Base-by-base conservation (phyloP, 805 yeast genomes). In the Helenozyma rhizophorensis region DNA sequence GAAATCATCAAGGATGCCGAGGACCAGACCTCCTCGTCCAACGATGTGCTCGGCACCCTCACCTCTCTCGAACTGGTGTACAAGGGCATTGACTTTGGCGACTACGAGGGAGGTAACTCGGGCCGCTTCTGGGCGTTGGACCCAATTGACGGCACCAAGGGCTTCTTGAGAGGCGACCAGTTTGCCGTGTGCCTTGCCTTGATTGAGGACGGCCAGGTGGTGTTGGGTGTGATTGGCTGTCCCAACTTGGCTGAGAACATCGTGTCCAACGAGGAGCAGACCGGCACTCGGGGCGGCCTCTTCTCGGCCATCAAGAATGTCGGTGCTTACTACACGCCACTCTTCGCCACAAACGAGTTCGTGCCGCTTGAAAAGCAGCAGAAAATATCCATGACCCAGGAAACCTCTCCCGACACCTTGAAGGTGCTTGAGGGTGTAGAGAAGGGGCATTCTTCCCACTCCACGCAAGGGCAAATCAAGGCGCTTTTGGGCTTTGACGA, bases 91-190 rank as follows among this genome's bases (percentile, higher is more conserved):
- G 96, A 88, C 53, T 61, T 70, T 39, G 98, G 98, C 29, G 71
- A 75, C 50, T 84, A 83, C 24, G 56, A 70, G 40, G 97, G 97
- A 34, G 95, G 97, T 4, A 46, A 62, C 21, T 65, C 58, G 23
- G 95, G 95, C 15, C 70, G 98, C 40, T 78, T 86, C 54, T 93
- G 99, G 99, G 95, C 97, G 1, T 65, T 93, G 51, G 99, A 93
- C 53, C 99, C 99, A 24, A 89, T 93, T 41, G 99, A 93, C 54
- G 99, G 99, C 6, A 93, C 99, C 14, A 93, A 66, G 56, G 99
- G 99, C 0, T 93, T 93, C 55, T 65, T 93, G 34, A 72, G 99
- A 53, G 95, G 96, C 28, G 97, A 89, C 44, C 99, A 93, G 55
- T 93, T 87, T 58, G 97, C 98, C 2, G 95, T 93, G 1, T 93